These are phyloP conservation scores for Catharanthus roseus DNA, from an alignment of 257 asterid species.

Conservation along the genomic window DNA sequence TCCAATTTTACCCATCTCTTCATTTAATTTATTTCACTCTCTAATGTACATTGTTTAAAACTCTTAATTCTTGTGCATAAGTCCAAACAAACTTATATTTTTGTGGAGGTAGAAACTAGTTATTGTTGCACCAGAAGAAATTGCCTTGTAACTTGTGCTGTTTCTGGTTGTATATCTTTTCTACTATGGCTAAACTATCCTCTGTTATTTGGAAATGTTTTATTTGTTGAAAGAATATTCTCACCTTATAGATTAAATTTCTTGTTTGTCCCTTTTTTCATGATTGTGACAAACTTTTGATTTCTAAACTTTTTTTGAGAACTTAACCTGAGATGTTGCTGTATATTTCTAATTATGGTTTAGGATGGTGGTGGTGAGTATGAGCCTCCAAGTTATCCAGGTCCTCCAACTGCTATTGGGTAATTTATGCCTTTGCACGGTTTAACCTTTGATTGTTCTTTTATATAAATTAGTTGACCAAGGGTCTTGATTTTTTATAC, in stretches of 20 bases:
- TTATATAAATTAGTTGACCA: neutral
- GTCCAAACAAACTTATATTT: too few relatives aligned
- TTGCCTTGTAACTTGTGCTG: neutral
- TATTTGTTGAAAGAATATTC: neutral
- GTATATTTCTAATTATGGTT: conserved; percentile 10
- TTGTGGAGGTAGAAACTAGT: too few relatives aligned
- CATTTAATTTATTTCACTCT: too few relatives aligned
- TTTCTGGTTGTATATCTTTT: neutral
- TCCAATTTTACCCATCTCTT: too few relatives aligned
- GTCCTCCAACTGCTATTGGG: conserved; percentile 50
- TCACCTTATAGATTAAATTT: neutral
- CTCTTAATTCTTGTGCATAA: too few relatives aligned
- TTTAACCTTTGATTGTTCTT: neutral
- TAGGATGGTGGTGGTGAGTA: conserved; percentile 56
- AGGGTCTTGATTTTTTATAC: conserved; percentile 7
- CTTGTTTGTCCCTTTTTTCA: neutral
- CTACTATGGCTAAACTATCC: too few relatives aligned
- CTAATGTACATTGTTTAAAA: too few relatives aligned
- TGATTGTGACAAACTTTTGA: conserved; percentile 6
- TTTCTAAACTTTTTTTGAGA: neutral
- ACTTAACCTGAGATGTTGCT: conserved; percentile 10
- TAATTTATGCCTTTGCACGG: conserved; percentile 24
- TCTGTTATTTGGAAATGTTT: neutral
- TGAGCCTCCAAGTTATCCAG: conserved; percentile 47
- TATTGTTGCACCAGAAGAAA: neutral